A percentile compares a stretch with the other conserved stretches of the same genome.
phyloP scores from a whole-genome alignment of 352 stramenopile genomes.

The Thraustochytrium sp. region DNA sequence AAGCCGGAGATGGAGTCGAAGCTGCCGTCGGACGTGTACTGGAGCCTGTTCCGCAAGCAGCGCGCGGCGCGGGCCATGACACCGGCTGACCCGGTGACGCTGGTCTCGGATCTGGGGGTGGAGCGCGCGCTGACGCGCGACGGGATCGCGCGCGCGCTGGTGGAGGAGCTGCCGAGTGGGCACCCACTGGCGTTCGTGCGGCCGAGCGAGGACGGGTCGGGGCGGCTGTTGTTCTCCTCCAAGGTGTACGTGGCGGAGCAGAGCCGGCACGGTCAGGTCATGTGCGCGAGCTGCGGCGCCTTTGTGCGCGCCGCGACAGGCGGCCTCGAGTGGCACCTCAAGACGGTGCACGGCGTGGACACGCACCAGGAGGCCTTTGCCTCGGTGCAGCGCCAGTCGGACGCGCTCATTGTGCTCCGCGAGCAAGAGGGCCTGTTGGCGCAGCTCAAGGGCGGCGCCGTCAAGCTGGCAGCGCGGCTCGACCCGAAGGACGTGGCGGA shows the following conservation, averaged over 20 bases:
- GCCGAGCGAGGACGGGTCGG: neutral
- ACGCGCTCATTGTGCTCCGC: neutral
- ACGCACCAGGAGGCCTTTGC: slow-evolving; percentile 13
- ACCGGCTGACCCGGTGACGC: neutral
- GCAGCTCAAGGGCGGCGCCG: neutral
- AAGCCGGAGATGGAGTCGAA: neutral
- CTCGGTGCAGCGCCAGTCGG: neutral
- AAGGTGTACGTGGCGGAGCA: neutral
- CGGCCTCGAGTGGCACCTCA: slow-evolving; percentile 32
- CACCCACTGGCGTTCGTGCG: neutral
- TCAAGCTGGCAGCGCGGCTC: neutral
- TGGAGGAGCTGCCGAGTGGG: neutral
- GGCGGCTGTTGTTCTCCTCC: neutral
- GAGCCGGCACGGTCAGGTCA: neutral
- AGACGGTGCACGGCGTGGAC: slow-evolving; percentile 11
- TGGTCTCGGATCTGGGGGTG: neutral
- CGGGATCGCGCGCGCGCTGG: neutral
- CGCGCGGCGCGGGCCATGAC: neutral
- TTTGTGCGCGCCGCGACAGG: neutral
- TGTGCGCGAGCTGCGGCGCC: slow-evolving; percentile 1
- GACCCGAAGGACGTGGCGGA: neutral
- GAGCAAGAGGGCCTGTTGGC: neutral
- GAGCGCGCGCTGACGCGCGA: neutral
- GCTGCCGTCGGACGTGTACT: neutral
- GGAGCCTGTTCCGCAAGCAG: neutral